phyloP scores from a whole-genome alignment of 768 basidiomycete genomes.

The Suillus cothurnatus region DNA sequence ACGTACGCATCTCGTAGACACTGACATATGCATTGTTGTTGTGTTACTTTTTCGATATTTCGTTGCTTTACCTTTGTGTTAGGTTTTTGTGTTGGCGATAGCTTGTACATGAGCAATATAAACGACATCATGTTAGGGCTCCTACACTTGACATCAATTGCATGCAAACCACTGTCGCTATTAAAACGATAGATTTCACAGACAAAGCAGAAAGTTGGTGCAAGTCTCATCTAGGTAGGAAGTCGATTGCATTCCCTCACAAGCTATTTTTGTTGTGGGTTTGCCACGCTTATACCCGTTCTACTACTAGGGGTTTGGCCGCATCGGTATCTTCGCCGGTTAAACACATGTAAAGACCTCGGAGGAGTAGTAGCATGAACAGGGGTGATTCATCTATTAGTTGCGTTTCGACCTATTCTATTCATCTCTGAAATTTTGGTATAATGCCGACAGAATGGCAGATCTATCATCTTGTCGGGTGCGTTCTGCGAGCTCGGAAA shows the following conservation, averaged over 20 bases:
- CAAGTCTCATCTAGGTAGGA: neutral
- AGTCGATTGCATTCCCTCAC: neutral
- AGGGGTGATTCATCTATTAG: neutral
- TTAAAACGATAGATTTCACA: neutral
- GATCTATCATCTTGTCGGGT: neutral
- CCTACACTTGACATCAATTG: neutral
- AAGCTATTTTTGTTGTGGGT: neutral
- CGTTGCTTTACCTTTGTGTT: neutral
- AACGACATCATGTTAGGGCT: neutral
- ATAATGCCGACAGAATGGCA: neutral
- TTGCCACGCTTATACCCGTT: too few relatives aligned
- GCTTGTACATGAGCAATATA: neutral
- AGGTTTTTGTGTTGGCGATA: neutral
- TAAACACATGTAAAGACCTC: neutral
- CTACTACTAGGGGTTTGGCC: too few relatives aligned
- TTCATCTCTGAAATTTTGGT: neutral
- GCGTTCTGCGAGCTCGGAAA: neutral
- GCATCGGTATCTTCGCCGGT: neutral
- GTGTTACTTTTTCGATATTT: neutral
- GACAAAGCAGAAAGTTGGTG: neutral
- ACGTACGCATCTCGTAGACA: slow-evolving; percentile 9
- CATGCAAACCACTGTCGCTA: neutral
- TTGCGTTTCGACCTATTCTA: too few relatives aligned
- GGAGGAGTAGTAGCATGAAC: neutral
- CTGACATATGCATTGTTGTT: neutral